Evolutionary conservation across 176 grass and related monocot genomes (phyloP).

Genomic region (Cenchrus purpureus): DNA sequence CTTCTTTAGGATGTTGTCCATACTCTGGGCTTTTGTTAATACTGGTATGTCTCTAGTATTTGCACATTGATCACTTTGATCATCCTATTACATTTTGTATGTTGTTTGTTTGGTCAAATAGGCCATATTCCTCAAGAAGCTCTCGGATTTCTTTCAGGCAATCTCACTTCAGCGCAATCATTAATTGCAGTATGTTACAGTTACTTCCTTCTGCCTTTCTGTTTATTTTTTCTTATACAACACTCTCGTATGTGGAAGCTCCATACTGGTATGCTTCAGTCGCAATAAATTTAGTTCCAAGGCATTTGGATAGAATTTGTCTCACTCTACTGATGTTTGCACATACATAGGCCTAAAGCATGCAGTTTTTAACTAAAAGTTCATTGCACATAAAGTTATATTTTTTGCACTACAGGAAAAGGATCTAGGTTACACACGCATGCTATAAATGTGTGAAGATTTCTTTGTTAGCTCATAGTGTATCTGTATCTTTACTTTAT

Average conservation of each 20-base stretch:
- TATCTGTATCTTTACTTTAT: background rate
- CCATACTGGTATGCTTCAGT: background rate
- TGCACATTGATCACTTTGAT: background rate
- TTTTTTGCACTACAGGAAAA: background rate
- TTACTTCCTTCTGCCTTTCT: background rate
- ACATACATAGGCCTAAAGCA: background rate
- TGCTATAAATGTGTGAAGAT: background rate
- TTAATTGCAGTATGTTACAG: background rate
- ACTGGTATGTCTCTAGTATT: background rate
- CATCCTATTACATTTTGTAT: background rate
- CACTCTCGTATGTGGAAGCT: background rate
- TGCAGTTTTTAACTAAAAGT: background rate
- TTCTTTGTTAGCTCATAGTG: background rate
- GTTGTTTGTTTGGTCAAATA: background rate
- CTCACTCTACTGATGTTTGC: background rate
- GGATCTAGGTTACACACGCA: background rate
- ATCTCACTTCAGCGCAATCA: background rate
- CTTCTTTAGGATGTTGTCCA: background rate
- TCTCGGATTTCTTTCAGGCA: background rate
- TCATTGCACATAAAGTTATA: background rate
- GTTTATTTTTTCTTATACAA: background rate
- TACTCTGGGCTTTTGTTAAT: background rate
- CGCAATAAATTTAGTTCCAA: background rate
- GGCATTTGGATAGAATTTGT: background rate
- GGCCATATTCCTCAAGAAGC: background rate